Percentiles rank a stretch among this genome's conserved stretches.
Conservation (phyloP, 768 basidiomycete genomes). For the Trametes maxima region DNA sequence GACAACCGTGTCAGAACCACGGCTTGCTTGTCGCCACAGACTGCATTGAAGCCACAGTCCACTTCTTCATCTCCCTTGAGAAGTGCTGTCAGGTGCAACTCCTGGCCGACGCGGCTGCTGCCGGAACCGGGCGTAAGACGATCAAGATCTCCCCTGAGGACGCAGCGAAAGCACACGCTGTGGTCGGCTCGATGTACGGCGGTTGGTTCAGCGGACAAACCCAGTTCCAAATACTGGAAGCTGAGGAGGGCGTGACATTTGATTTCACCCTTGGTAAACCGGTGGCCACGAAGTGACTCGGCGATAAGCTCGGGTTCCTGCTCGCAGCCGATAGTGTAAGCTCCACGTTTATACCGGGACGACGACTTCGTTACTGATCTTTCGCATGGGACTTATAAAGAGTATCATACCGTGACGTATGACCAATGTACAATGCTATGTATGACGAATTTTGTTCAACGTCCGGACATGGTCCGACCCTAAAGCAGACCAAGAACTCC, state of each 20-base stretch:
- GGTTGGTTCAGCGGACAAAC: constrained; percentile 44
- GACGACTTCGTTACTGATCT: too few relatives aligned
- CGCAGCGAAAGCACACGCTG: constrained; percentile 28
- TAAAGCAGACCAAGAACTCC: too few relatives aligned
- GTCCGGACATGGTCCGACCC: too few relatives aligned
- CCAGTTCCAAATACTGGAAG: constrained; percentile 42
- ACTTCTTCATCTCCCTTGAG: constrained; percentile 33
- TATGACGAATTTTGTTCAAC: too few relatives aligned
- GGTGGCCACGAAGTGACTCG: not conserved
- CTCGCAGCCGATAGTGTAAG: too few relatives aligned
- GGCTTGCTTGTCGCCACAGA: constrained; percentile 30
- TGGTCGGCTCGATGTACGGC: constrained; percentile 20
- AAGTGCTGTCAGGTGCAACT: constrained; percentile 36
- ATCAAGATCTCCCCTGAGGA: constrained; percentile 31
- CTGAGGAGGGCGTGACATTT: constrained; percentile 35
- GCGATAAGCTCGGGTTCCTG: too few relatives aligned
- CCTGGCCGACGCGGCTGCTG: constrained; percentile 33
- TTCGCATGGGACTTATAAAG: too few relatives aligned
- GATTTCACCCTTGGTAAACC: not conserved
- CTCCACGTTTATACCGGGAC: too few relatives aligned
- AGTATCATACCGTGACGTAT: too few relatives aligned
- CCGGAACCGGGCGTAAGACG: constrained; percentile 23
- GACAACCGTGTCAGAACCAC: constrained; percentile 28
- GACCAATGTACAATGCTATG: too few relatives aligned
- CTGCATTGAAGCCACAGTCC: constrained; percentile 30